A percentile compares a stretch with the other conserved stretches of the same genome.
These are phyloP conservation scores for Tillandsia leiboldiana DNA, from an alignment of 176 grass and related monocot species.

Conservation along the genomic window DNA sequence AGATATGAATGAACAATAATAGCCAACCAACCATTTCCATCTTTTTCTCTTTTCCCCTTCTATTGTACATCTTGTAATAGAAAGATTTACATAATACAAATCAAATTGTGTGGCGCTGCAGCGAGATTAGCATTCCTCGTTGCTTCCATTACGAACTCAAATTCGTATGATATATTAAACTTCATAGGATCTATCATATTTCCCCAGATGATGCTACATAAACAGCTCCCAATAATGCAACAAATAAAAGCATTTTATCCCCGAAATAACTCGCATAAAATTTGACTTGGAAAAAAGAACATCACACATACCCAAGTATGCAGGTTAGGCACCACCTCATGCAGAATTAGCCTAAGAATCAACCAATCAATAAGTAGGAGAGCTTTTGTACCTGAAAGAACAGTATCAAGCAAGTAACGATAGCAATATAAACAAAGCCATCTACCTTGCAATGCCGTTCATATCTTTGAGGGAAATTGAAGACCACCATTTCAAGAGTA, in stretches of 20 bases:
- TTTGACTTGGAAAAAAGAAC: not conserved
- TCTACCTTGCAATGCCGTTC: conserved; percentile 2
- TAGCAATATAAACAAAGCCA: conserved; percentile 3
- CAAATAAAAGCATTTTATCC: not conserved
- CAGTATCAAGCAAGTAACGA: not conserved
- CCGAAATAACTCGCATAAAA: not conserved
- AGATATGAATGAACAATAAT: not conserved
- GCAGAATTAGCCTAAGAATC: not conserved
- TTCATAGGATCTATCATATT: conserved; percentile 1
- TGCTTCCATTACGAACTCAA: not conserved
- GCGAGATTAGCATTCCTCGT: not conserved
- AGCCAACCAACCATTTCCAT: not conserved
- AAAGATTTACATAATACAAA: conserved; percentile 16
- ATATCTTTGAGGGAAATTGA: not conserved
- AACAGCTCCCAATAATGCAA: not conserved
- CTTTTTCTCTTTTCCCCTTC: not conserved
- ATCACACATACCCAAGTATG: not conserved
- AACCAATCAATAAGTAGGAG: not conserved
- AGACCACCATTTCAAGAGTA: not conserved
- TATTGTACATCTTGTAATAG: not conserved
- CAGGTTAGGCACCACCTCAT: not conserved
- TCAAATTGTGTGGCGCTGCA: not conserved
- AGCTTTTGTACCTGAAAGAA: not conserved
- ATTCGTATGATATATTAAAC: not conserved
- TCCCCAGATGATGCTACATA: not conserved